Base-by-base conservation (phyloP, 257 asterid species). In the Thymus quinquecostatus region DNA sequence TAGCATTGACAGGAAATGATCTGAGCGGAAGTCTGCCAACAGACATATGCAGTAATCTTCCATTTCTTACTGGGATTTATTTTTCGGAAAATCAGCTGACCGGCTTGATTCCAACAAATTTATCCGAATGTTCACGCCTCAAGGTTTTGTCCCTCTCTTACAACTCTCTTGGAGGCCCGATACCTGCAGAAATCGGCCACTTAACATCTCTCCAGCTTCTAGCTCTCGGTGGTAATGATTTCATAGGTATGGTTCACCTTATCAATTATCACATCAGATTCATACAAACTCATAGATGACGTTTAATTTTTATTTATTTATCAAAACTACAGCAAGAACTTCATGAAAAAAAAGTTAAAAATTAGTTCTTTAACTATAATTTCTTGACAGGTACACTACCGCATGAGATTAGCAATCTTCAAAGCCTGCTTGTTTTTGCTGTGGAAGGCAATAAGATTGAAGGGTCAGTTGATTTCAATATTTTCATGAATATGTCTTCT, bases 401-500 rank as follows among this genome's bases (percentile, higher is more conserved):
- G 0, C 9, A 11, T 9, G 79, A 48, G 69, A 55, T 77, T 40
- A 60, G 60, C 55, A 32, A 40, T 21, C 76, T 77, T 33, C 58
- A 57, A 1, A 66, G 27, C 69, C 5, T 76, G 49, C 27, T 63
- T 40, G 7, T 0, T 4, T 36, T 70, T 55, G 41, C 1, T 6
- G 8, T 27, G 4, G 53, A 60, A 29, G 1, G 0, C 0, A 76
- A 70, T 48, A 6, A 70, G 14, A 59, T 78, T 43, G 48, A 3
- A 1, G 63, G 63, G 1, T 29, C 3, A 74, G 66, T 10, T 2
- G 36, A 27, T 3, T 72, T 41, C 6, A 13, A 6, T 32, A 64
- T 72, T 43, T 72, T 54, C 8, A 78, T 10, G 63, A 57, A 78
- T 55, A 13, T 71, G 32, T 66, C 81, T 48, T 70, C 77, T 4